Base-by-base conservation (phyloP, 2,329 filamentous ascomycete genomes). In the Didymella pinodella region DNA sequence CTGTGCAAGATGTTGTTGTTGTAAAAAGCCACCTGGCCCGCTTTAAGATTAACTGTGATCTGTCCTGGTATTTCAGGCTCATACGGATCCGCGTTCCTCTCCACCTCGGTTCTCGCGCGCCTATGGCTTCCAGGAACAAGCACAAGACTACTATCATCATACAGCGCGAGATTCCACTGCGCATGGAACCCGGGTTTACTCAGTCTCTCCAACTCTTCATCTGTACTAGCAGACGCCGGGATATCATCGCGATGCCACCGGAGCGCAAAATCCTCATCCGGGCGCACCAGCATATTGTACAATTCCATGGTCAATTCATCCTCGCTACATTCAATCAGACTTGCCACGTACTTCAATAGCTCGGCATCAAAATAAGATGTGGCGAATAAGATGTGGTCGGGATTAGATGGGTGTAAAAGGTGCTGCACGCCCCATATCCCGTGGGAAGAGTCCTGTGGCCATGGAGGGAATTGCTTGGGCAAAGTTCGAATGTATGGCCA, bases 401-500 rank as follows among this genome's bases (percentile, higher is more conserved):
- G 84, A 66, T 94, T 85, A 1, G 83, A 80, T 0, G 92, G 92
- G 75, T 93, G 89, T 69, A 96, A 82, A 5, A 96, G 84, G 76
- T 93, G 90, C 81, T 96, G 92, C 2, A 96, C 89, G 63, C 92
- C 92, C 93, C 92, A 96, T 76, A 96, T 96, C 20, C 91, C 91
- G 50, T 81, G 77, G 0, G 82, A 80, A 1, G 83, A 79, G 48
- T 82, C 81, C n/a, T 81, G 82, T 4, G 85, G 81, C 92, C 92
- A 96, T 0, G 93, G 93, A 0, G 92, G 93, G 79, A 96, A 97
- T 78, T 96, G 92, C 77, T 96, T 96, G 53, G 91, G 91, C 2
- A 95, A 85, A 0, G 91, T 94, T 64, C 92, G 90, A 70, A 96
- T 88, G 77, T 90, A 85, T 3, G 91, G 91, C 92, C 92, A 97